Conservation (phyloP, 2,329 filamentous ascomycete species). For the Phaeosphaeria sp. region DNA sequence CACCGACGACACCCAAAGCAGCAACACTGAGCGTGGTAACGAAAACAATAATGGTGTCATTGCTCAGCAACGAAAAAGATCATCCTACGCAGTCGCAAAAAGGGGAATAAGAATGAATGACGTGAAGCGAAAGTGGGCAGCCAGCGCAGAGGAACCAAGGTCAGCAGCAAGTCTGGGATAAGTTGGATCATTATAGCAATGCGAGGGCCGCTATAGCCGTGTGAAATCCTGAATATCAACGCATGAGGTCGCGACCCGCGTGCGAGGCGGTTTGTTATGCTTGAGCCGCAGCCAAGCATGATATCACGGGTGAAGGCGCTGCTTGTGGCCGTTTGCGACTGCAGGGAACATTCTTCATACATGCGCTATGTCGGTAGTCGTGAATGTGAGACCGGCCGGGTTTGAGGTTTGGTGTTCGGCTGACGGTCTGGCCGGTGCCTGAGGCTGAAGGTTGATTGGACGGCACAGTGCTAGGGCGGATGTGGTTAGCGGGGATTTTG, state of each 20-base stretch:
- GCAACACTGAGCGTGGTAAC: conserved; percentile 12
- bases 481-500: neutral
- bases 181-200: conserved; percentile 8
- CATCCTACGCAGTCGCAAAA: conserved; percentile 30
- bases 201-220: conserved; percentile 6
- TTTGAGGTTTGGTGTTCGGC: conserved; percentile 15
- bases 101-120: conserved; percentile 4
- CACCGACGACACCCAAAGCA: conserved; percentile 21
- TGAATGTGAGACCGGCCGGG: conserved; percentile 23
- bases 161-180: conserved; percentile 1
- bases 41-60: conserved; percentile 28
- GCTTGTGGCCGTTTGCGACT: neutral
- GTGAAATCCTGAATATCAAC: conserved; percentile 13
- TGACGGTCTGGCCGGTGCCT: conserved; percentile 13
- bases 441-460: conserved; percentile 1
- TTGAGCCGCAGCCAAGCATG: conserved; percentile 11
- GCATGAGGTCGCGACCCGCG: conserved; percentile 11
- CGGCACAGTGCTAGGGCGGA: neutral
- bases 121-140: conserved; percentile 6
- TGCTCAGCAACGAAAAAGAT: conserved; percentile 35
- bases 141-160: neutral
- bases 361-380: conserved; percentile 4
- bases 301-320: conserved; percentile 2
- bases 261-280: conserved; percentile 8
- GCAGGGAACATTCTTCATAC: neutral